Percentiles rank a stretch among this genome's conserved stretches.
Conservation (phyloP, 164 flowering plant species). For the Sedum album region DNA sequence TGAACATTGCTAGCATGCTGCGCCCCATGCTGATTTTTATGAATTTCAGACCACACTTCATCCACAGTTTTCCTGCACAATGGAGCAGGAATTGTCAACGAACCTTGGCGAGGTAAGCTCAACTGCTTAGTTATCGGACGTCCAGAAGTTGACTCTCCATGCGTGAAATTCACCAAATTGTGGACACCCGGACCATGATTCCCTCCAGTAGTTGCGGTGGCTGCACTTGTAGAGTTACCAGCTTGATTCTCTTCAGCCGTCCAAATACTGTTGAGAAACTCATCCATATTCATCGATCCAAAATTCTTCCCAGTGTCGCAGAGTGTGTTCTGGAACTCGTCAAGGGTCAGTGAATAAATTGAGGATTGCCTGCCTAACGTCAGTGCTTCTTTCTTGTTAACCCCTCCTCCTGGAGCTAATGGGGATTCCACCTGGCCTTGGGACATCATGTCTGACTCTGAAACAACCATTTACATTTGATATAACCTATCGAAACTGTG, state of each 20-base stretch:
- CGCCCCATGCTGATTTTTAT: constrained; percentile 23
- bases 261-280: constrained; percentile 84
- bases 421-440: constrained; percentile 34
- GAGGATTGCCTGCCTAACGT: constrained; percentile 65
- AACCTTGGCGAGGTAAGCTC: constrained; percentile 62
- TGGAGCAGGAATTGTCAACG: constrained; percentile 60
- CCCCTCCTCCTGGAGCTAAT: constrained; percentile 13
- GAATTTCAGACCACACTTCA: constrained; percentile 93
- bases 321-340: constrained; percentile 52
- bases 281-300: constrained; percentile 98
- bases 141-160: constrained; percentile 1
- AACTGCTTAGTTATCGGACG: constrained; percentile 29
- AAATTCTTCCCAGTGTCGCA: constrained; percentile 70
- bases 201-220: neutral
- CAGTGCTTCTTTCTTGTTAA: constrained; percentile 11
- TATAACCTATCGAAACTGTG: neutral
- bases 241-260: constrained; percentile 82
- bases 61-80: constrained; percentile 80
- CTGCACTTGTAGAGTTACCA: constrained; percentile 11
- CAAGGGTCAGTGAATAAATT: constrained; percentile 68
- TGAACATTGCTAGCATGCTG: constrained; percentile 15
- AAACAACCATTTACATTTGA: constrained; percentile 18
- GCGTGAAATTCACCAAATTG: neutral
- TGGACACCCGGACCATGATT: neutral
- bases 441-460: constrained; percentile 29